phyloP scores from a whole-genome alignment of 345 rosid genomes.

The Excoecaria cochinchinensis region DNA sequence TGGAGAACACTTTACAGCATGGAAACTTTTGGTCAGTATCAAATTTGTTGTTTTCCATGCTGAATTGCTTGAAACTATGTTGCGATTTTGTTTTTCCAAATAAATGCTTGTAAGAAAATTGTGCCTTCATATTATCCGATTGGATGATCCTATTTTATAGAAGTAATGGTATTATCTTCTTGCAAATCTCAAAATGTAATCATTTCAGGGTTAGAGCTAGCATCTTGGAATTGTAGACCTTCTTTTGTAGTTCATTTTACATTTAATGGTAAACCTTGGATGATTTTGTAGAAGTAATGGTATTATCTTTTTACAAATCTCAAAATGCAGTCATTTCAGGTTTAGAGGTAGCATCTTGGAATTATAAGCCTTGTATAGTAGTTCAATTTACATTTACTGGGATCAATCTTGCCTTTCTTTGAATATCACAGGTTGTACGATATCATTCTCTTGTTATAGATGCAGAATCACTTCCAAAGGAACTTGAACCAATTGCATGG shows the following conservation, averaged over 20 bases:
- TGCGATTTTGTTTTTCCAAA: not conserved
- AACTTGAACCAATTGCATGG: conserved; percentile 89
- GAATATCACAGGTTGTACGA: conserved; percentile 70
- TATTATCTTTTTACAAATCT: not conserved
- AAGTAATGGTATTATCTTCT: not conserved
- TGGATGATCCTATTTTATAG: not conserved
- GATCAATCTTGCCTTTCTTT: not conserved
- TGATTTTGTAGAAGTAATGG: too few species aligned
- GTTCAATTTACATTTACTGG: too few species aligned
- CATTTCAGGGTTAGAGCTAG: not conserved
- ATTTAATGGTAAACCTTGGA: too few species aligned
- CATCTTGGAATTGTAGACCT: not conserved
- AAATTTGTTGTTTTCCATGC: not conserved
- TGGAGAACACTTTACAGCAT: not conserved
- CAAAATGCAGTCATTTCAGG: not conserved
- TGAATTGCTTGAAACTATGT: not conserved
- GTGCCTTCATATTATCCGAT: not conserved
- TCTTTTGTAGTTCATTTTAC: not conserved
- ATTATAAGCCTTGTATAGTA: not conserved
- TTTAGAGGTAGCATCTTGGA: not conserved
- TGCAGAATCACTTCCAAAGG: conserved; percentile 74
- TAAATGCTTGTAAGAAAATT: not conserved
- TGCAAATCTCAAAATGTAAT: not conserved
- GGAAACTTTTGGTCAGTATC: not conserved
- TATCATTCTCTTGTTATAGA: conserved; percentile 90